phyloP scores from a whole-genome alignment of 1,139 yeast species.

The Yamadazyma taylorii region DNA sequence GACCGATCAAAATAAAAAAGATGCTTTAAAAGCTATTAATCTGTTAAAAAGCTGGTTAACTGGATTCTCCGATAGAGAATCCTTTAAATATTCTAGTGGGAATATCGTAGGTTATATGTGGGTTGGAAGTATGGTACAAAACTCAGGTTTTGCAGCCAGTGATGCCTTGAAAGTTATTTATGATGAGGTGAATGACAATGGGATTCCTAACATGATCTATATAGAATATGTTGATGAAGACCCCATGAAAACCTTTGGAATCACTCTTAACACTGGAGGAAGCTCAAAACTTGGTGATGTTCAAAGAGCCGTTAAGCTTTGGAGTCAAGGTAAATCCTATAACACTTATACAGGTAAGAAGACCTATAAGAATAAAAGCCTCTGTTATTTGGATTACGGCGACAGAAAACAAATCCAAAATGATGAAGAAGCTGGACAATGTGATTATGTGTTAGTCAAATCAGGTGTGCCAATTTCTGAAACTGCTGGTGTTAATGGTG shows the following conservation, averaged over 20 bases:
- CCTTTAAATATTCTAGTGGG: constrained; percentile 11
- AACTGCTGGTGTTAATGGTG: constrained; percentile 3
- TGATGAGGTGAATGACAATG: constrained; percentile 14
- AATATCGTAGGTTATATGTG: constrained; percentile 15
- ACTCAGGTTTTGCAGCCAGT: constrained; percentile 14
- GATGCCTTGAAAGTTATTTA: constrained; percentile 13
- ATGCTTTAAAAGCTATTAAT: constrained; percentile 13
- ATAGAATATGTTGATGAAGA: constrained; percentile 14
- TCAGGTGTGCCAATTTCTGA: constrained; percentile 5
- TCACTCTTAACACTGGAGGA: constrained; percentile 14
- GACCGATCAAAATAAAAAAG: constrained; percentile 10
- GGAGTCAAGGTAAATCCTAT: constrained; percentile 15
- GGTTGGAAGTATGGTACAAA: constrained; percentile 18
- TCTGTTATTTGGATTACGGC: constrained; percentile 8
- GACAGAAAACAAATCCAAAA: constrained; percentile 8
- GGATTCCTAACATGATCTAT: constrained; percentile 15
- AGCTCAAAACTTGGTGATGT: constrained; percentile 8
- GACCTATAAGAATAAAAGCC: constrained; percentile 5
- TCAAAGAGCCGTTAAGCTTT: constrained; percentile 16
- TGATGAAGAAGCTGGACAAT: constrained; percentile 12
- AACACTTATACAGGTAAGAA: constrained; percentile 11
- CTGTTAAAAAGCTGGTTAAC: constrained; percentile 11
- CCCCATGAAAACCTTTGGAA: constrained; percentile 15
- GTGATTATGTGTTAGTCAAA: constrained; percentile 7
- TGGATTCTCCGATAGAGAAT: constrained; percentile 9